Evolutionary conservation across 2,329 filamentous ascomycete genomes (phyloP).

Genomic region (Fusarium subglutinans): DNA sequence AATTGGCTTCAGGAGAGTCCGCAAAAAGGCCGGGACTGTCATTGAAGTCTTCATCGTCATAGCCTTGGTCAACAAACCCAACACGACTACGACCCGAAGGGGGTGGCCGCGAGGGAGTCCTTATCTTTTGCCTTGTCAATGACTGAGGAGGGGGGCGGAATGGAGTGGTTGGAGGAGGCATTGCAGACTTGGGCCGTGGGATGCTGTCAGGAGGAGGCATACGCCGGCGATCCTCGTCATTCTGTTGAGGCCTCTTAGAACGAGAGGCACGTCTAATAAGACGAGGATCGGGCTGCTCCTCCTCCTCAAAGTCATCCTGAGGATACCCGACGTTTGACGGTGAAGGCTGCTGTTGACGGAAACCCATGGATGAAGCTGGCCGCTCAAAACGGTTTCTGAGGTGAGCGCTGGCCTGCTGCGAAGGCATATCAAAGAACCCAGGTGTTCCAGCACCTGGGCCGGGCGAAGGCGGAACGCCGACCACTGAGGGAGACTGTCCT

Average conservation of each 20-base stretch:
- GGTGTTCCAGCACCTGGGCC: conserved; percentile 42
- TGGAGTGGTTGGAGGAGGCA: conserved; percentile 41
- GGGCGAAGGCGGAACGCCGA: conserved; percentile 43
- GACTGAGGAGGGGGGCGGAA: conserved; percentile 45
- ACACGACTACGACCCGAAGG: conserved; percentile 44
- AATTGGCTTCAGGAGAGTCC: conserved; percentile 50
- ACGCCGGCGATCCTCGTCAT: conserved; percentile 55
- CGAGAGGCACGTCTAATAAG: conserved; percentile 55
- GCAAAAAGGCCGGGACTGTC: conserved; percentile 50
- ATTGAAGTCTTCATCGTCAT: conserved; percentile 52
- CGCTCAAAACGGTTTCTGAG: conserved; percentile 50
- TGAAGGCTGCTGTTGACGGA: conserved; percentile 41
- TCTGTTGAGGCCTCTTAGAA: conserved; percentile 47
- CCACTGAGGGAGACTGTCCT: conserved; percentile 39
- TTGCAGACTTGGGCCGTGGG: conserved; percentile 50
- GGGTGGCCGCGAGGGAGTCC: conserved; percentile 48
- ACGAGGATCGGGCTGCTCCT: conserved; percentile 49
- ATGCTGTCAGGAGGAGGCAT: conserved; percentile 59
- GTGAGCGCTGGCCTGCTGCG: conserved; percentile 42
- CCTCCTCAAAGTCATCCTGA: conserved; percentile 54
- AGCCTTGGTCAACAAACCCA: conserved; percentile 46
- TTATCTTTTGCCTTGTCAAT: conserved; percentile 41
- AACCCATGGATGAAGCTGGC: conserved; percentile 54
- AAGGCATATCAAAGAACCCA: conserved; percentile 46
- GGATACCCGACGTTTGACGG: conserved; percentile 46